These are phyloP conservation scores for Exophiala lecanii-corni DNA, from an alignment of 2,329 filamentous ascomycete genomes.

Conservation along the genomic window DNA sequence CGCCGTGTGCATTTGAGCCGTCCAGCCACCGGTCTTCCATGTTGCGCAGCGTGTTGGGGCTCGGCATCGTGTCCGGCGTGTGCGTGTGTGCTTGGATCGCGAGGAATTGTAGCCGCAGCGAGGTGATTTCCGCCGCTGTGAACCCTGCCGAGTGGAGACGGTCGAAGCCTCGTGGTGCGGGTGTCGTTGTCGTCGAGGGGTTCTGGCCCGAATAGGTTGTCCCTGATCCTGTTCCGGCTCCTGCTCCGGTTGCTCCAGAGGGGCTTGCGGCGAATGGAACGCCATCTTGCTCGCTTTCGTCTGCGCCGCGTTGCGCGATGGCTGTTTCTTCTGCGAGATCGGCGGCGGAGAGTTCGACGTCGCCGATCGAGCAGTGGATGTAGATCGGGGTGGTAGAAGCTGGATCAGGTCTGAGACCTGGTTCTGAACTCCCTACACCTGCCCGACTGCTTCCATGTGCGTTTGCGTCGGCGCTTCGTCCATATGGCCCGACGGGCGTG, in stretches of 20 bases:
- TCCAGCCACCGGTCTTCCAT: constrained; percentile 94
- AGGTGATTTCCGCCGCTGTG: constrained; percentile 73
- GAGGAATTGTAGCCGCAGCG: constrained; percentile 81
- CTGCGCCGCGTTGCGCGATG: constrained; percentile 5
- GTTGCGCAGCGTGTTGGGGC: constrained; percentile 65
- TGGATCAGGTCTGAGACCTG: not conserved
- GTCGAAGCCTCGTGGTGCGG: constrained; percentile 77
- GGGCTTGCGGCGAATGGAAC: not conserved
- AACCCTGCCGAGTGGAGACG: constrained; percentile 77
- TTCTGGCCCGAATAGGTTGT: no score
- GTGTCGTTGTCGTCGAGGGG: constrained; percentile 41
- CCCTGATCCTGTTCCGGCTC: constrained; percentile 10
- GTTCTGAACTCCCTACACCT: not conserved
- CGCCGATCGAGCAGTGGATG: constrained; percentile 88
- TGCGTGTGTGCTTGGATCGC: constrained; percentile 76
- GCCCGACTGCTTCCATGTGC: not conserved
- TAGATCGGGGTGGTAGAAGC: constrained; percentile 59
- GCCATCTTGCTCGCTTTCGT: constrained; percentile 1
- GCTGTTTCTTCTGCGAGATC: constrained; percentile 66
- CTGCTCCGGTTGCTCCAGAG: not conserved
- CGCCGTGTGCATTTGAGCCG: constrained; percentile 41
- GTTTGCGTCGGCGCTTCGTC: constrained; percentile 10
- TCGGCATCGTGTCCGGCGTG: constrained; percentile 85
- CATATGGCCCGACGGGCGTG: constrained; percentile 20
- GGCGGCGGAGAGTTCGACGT: constrained; percentile 60